These are phyloP conservation scores for Tilletia indica DNA, from an alignment of 1,284 basidiomycete genomes.

Conservation along the genomic window DNA sequence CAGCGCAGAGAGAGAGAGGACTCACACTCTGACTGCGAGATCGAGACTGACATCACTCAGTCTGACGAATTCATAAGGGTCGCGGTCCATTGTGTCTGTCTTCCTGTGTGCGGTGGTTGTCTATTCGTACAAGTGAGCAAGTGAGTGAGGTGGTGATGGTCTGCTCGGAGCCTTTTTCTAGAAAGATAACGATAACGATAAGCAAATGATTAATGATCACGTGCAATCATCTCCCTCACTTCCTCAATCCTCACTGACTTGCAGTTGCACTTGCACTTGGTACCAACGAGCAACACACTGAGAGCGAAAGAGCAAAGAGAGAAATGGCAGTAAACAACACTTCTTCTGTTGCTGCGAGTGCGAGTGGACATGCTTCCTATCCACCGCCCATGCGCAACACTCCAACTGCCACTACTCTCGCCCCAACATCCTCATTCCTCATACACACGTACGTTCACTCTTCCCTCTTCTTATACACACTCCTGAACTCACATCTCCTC, in stretches of 20 bases:
- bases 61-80: constrained; percentile 50
- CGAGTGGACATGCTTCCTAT: no score
- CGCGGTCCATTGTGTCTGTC: constrained; percentile 36
- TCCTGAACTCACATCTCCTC: no score
- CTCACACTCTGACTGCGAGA: constrained; percentile 38
- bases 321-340: no score
- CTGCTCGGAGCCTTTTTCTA: neutral
- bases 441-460: no score
- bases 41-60: constrained; percentile 41
- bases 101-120: neutral
- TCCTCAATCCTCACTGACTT: neutral
- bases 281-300: neutral
- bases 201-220: neutral
- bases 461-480: no score
- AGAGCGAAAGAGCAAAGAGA: neutral
- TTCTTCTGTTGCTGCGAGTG: no score
- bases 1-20: neutral
- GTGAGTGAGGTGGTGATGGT: neutral
- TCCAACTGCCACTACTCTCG: no score
- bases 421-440: no score
- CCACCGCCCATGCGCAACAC: no score
- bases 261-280: neutral
- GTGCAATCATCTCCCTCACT: no score
- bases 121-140: neutral
- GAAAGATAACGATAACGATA: constrained; percentile 9